Base-by-base conservation (phyloP, 805 yeast species). In the Metschnikowia baotianmanensis region DNA sequence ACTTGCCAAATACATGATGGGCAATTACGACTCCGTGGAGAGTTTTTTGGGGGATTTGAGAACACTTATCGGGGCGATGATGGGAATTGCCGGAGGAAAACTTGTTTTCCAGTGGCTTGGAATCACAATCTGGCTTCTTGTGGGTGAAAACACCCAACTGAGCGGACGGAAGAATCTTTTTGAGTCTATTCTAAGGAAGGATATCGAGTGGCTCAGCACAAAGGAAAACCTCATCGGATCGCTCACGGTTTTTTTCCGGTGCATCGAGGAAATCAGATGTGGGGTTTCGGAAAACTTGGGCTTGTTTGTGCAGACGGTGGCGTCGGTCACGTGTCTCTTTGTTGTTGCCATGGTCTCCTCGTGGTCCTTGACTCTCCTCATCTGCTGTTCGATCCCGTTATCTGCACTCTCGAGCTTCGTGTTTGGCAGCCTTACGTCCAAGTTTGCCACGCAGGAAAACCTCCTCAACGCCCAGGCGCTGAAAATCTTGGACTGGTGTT, bases 291-390 rank as follows among this genome's bases (percentile, higher is more conserved):
- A 84, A 54, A 76, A 82, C 3, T 55, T 80, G 13, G 88, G 85
- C 0, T 51, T 81, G 16, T 53, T 82, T 1, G 55, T 78, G 10
- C 81, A 81, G 48, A 72, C 79, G 7, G 29, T 70, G 1, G 75
- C 79, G 0, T 72, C 88, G 0, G 63, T 79, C 0, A 38, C 77
- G 4, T 77, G 83, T 0, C 61, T 83, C 9, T 56, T 83, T 1
- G 71, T 77, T 1, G 77, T 85, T 0, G 80, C 96, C 1, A 75
- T 93, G 57, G 74, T 75, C 45, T 82, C 80, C 45, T 86, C 95
- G 3, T 91, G 97, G 97, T 73, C 86, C 3, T 69, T 93, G 9
- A 86, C 97, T 0, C 62, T 93, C 19, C 76, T 93, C 1, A 77
- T 84, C n/a, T 54, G 91, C 43, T 82, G 87, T 1, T 72, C 84